These are phyloP conservation scores for Fusarium pseudograminearum DNA, from an alignment of 2,329 filamentous ascomycete species.

Conservation along the genomic window DNA sequence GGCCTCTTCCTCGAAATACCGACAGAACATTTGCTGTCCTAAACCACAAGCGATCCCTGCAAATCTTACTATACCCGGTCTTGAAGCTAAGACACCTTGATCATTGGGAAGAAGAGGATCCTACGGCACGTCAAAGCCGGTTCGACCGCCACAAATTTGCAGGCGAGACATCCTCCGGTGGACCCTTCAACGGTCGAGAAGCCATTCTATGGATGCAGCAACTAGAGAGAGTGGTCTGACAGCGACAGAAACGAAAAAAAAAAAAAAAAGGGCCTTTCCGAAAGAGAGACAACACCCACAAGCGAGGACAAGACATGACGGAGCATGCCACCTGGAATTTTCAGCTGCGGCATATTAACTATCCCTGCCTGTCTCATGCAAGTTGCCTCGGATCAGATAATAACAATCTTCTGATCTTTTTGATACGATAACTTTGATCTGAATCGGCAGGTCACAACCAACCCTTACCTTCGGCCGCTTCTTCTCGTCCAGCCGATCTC, in stretches of 20 bases:
- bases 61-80: neutral
- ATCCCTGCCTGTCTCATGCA: neutral
- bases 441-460: constrained; percentile 2
- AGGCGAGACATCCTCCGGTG: constrained; percentile 20
- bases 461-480: constrained; percentile 6
- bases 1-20: constrained; percentile 5
- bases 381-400: constrained; percentile 31
- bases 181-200: constrained; percentile 39
- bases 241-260: constrained; percentile 9
- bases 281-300: constrained; percentile 6
- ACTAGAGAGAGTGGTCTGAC: constrained; percentile 19
- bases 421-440: constrained; percentile 42
- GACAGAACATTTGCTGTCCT: constrained; percentile 1
- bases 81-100: neutral
- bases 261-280: neutral
- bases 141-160: constrained; percentile 25
- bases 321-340: constrained; percentile 1
- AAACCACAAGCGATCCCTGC: neutral
- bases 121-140: constrained; percentile 43
- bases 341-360: constrained; percentile 14
- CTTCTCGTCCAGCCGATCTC: neutral
- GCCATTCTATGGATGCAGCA: constrained; percentile 25
- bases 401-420: constrained; percentile 32
- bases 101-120: constrained; percentile 24
- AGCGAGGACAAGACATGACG: constrained; percentile 1